Evolutionary conservation across 768 basidiomycete genomes (phyloP).

Genomic region (Collybiopsis confluens): DNA sequence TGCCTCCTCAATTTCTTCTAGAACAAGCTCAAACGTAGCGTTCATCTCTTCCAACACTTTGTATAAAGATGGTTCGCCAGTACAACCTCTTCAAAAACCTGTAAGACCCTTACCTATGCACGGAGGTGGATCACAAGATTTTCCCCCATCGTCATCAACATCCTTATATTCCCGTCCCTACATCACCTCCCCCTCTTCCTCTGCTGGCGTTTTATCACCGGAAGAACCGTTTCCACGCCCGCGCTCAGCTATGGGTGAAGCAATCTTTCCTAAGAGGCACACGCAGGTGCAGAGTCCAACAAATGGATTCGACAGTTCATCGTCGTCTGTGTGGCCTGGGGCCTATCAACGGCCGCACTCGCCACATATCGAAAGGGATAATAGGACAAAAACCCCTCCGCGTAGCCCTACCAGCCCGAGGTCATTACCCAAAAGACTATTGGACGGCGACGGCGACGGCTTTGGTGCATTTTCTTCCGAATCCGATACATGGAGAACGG

Average conservation of each 20-base stretch:
- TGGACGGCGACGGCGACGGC: neutral
- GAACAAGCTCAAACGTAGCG: neutral
- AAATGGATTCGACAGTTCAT: neutral
- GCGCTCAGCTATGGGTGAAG: slow-evolving; percentile 56
- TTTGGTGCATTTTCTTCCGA: neutral
- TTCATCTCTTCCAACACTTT: slow-evolving; percentile 9
- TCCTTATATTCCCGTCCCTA: slow-evolving; percentile 20
- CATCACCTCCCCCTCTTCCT: slow-evolving; percentile 10
- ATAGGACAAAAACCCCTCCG: slow-evolving; percentile 36
- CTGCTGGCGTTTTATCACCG: slow-evolving; percentile 33
- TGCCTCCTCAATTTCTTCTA: neutral
- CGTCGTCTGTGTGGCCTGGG: neutral
- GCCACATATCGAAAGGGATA: neutral
- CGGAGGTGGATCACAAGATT: slow-evolving; percentile 30
- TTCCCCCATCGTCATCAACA: slow-evolving; percentile 24
- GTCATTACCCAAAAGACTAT: slow-evolving; percentile 12
- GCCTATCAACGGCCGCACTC: neutral
- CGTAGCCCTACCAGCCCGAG: slow-evolving; percentile 56
- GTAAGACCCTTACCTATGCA: slow-evolving; percentile 39
- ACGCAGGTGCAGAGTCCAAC: slow-evolving; percentile 18
- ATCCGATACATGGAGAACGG: slow-evolving; percentile 2
- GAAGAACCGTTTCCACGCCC: slow-evolving; percentile 62
- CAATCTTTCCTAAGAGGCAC: slow-evolving; percentile 8
- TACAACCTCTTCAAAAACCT: slow-evolving; percentile 25
- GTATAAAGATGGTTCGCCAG: slow-evolving; percentile 38